Conservation (phyloP, 2,329 filamentous ascomycete species). For the Penicillium sp. region DNA sequence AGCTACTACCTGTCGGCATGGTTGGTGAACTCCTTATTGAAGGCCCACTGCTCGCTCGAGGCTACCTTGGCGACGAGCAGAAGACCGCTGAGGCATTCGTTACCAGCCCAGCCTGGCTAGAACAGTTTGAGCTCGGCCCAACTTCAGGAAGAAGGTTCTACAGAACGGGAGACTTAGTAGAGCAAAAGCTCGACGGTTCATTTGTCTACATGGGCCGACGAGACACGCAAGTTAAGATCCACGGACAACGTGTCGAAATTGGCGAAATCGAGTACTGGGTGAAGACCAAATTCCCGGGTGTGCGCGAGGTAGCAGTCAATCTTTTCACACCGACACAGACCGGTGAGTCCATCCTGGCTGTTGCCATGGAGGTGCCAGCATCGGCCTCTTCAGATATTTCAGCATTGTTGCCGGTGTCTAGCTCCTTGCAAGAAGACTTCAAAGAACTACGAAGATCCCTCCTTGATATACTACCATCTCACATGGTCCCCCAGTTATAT, state of each 20-base stretch:
- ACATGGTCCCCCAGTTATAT: slow-evolving; percentile 31
- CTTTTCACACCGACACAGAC: background rate
- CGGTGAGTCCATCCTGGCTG: background rate
- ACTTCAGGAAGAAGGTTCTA: slow-evolving; percentile 31
- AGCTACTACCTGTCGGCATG: slow-evolving; percentile 8
- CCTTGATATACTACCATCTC: slow-evolving; percentile 21
- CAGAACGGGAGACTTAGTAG: slow-evolving; percentile 25
- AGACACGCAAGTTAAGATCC: slow-evolving; percentile 62
- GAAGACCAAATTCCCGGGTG: slow-evolving; percentile 4
- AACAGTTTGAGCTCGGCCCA: slow-evolving; percentile 44
- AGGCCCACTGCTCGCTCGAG: slow-evolving; percentile 11
- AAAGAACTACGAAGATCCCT: background rate
- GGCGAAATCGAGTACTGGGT: slow-evolving; percentile 18
- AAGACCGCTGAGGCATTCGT: slow-evolving; percentile 8
- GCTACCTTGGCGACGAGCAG: slow-evolving; percentile 10
- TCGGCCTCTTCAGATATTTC: background rate
- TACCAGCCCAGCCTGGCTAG: slow-evolving; percentile 68
- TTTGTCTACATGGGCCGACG: slow-evolving; percentile 71
- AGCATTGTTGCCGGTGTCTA: background rate
- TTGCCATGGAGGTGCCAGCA: slow-evolving; percentile 3
- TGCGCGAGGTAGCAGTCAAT: slow-evolving; percentile 3
- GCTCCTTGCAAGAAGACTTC: background rate
- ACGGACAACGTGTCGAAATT: slow-evolving; percentile 75
- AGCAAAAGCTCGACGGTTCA: slow-evolving; percentile 71
- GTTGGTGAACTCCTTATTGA: slow-evolving; percentile 18